Base-by-base conservation (phyloP, 257 asterid species). In the Jasminum sambac region DNA sequence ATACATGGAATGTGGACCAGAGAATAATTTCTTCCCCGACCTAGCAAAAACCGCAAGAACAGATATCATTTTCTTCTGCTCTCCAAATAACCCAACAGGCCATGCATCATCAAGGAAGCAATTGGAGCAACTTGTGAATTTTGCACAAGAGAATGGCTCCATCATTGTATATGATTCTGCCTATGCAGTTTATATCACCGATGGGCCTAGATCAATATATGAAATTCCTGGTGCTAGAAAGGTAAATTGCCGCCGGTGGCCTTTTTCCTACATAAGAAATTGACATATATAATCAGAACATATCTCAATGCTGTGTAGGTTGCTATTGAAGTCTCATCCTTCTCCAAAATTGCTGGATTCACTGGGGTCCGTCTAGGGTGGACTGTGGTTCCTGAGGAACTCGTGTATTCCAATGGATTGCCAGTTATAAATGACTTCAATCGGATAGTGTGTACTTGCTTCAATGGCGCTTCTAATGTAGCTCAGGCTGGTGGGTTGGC, bases 401-500 rank as follows among this genome's bases (percentile, higher is more conserved):
- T 92, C 42, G n/a, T 82, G 26, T 92, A 88, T 70, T 78, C 89
- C 1, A 79, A 85, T 26, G 98, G 98, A n/a, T 84, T 80, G 72
- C 95, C 95, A 0, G 92, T 92, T n/a, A 86, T 84, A 65, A 75
- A 83, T 2, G 98, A 92, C 79, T 90, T 84, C 71, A 84, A 92
- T 59, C 94, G 96, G 5, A 79, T 92, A 16, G 78, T 86, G 12
- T 82, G 89, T 72, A 90, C 98, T 6, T 88, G 92, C 79, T 92
- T 92, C 69, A 88, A 92, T 68, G 98, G 98, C 38, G 96, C 98
- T 77, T 92, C 98, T 0, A 84, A 83, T 46, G 80, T 92, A 65
- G 96, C 90, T 81, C 96, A 92, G 80, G 95, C 95, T 64, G 98
- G 96, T 41, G 98, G 98, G 17, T 69, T 92, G 37, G 95, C 96